These are phyloP conservation scores for Zygosaccharomyces pseudorouxii DNA, from an alignment of 805 yeast genomes.

Conservation along the genomic window DNA sequence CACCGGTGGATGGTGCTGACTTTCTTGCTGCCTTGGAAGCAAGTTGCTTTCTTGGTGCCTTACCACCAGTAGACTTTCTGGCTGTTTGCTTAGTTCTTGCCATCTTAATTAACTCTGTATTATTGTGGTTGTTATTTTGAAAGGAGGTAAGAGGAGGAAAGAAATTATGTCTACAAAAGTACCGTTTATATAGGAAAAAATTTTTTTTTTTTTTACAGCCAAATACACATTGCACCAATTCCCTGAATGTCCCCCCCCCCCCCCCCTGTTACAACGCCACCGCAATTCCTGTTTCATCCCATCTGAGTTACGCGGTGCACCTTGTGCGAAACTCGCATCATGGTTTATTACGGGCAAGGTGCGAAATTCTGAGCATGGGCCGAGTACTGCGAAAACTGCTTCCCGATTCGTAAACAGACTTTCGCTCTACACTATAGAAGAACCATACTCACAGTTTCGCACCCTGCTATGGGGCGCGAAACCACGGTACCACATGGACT, in stretches of 20 bases:
- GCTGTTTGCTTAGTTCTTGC: constrained; percentile 94
- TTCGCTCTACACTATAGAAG: constrained; percentile 20
- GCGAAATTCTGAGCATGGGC: constrained; percentile 18
- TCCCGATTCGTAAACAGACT: constrained; percentile 14
- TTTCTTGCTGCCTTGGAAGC: constrained; percentile 93
- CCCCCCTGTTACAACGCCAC: constrained; percentile 4
- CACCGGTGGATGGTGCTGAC: constrained; percentile 87
- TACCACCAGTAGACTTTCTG: constrained; percentile 94
- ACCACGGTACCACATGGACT: constrained; percentile 1
- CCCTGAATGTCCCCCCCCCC: not conserved
- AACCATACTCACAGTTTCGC: constrained; percentile 20
- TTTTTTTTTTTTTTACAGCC: not conserved
- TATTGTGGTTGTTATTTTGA: not conserved
- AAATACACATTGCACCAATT: not conserved
- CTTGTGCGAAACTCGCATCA: constrained; percentile 20
- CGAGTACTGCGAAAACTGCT: constrained; percentile 1
- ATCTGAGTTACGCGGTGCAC: constrained; percentile 4
- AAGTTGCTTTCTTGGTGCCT: constrained; percentile 90
- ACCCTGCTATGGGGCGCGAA: constrained; percentile 12
- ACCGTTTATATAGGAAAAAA: constrained; percentile 6
- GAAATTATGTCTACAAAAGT: not conserved
- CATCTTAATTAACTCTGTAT: constrained; percentile 40
- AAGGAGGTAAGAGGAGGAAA: not conserved
- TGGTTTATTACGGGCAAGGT: constrained; percentile 19
- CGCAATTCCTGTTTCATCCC: constrained; percentile 4